A percentile compares a stretch with the other conserved stretches of the same genome.
Conservation (phyloP, 306 rosid species). For the Cicer judaicum region DNA sequence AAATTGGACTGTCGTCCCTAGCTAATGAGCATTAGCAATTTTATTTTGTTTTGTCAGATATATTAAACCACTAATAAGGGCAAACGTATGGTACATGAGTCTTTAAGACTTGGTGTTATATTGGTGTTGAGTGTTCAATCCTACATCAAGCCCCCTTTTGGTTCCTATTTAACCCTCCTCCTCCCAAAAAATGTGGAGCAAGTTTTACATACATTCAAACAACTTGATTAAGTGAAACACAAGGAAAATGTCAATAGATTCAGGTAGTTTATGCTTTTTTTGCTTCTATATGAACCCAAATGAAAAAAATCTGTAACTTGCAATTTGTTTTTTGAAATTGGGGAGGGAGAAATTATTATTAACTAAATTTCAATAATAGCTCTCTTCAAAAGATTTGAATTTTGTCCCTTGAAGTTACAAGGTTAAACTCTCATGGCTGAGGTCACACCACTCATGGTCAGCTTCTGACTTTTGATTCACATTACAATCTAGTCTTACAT, state of each 20-base stretch:
- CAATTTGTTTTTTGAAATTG: not conserved
- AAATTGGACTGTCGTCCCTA: not conserved
- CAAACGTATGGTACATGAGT: too few species aligned
- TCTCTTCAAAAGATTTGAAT: too few species aligned
- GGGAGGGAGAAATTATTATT: too few species aligned
- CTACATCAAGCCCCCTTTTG: slow-evolving; percentile 1
- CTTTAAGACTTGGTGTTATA: not conserved
- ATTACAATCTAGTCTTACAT: slow-evolving; percentile 28
- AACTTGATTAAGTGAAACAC: not conserved
- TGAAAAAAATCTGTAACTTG: not conserved
- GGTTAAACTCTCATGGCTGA: too few species aligned
- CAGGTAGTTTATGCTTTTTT: not conserved
- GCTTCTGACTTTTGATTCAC: not conserved
- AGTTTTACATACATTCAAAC: not conserved
- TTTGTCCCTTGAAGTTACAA: too few species aligned
- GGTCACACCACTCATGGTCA: too few species aligned
- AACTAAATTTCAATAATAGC: too few species aligned
- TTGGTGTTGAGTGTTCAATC: not conserved
- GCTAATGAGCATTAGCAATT: not conserved
- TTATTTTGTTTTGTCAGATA: not conserved
- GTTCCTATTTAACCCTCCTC: not conserved
- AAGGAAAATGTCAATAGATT: not conserved
- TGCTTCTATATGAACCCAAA: not conserved
- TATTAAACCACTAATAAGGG: not conserved
- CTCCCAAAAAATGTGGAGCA: not conserved